Evolutionary conservation across 331 rosid genomes (phyloP).

Genomic region (Telfairia occidentalis): DNA sequence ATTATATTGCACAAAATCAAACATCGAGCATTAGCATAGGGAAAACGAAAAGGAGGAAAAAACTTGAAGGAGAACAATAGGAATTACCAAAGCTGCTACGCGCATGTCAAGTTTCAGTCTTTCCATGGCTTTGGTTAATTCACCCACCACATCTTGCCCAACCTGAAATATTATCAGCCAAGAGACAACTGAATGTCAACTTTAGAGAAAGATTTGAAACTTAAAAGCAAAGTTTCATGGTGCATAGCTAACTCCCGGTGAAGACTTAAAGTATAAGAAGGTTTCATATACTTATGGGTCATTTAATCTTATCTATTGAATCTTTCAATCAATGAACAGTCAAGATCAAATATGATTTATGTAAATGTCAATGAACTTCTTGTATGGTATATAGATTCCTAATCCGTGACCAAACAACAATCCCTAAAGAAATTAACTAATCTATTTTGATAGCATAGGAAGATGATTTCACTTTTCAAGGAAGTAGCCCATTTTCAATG

Average conservation of each 20-base stretch:
- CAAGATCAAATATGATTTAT: not conserved
- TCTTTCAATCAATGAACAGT: not conserved
- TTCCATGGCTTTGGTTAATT: constrained; percentile 66
- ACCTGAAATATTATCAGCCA: constrained; percentile 35
- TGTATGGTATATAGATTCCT: not conserved
- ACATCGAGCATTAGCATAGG: not conserved
- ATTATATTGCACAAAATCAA: not conserved
- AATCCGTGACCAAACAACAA: not conserved
- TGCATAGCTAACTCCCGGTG: not conserved
- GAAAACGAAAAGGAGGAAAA: not conserved
- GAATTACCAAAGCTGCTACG: constrained; percentile 75
- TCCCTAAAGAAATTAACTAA: not conserved
- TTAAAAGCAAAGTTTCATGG: not conserved
- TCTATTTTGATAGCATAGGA: not conserved
- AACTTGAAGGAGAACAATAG: constrained; percentile 1
- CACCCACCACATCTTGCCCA: constrained; percentile 87
- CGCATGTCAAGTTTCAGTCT: constrained; percentile 77
- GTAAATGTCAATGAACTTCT: not conserved
- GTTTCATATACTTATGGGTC: not conserved
- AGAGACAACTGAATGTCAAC: not conserved
- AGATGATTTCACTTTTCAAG: not conserved
- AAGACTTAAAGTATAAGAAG: not conserved
- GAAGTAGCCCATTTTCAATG: not conserved
- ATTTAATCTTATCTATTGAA: not conserved
- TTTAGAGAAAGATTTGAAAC: not conserved